These are phyloP conservation scores for Asterophora parasitica DNA, from an alignment of 768 basidiomycete species.

Conservation along the genomic window DNA sequence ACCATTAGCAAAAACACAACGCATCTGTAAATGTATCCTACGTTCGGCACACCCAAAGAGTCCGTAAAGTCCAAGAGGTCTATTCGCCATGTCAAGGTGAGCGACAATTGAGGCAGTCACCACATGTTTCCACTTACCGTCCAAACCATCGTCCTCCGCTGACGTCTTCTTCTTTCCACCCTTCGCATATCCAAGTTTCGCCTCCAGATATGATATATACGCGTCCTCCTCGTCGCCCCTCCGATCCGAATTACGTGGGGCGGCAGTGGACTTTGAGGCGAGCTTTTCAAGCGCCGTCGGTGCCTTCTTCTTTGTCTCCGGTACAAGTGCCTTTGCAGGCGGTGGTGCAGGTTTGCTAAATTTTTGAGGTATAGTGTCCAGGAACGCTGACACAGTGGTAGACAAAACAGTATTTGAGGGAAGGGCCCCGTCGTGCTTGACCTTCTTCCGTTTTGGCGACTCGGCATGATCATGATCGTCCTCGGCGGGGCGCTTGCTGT, in stretches of 20 bases:
- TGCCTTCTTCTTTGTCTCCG: slow-evolving; percentile 10
- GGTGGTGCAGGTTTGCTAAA: neutral
- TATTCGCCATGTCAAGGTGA: slow-evolving; percentile 17
- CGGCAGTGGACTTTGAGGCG: slow-evolving; percentile 10
- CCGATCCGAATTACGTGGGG: slow-evolving; percentile 14
- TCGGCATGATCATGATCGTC: slow-evolving; percentile 45
- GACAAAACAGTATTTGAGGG: neutral
- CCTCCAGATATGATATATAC: slow-evolving; percentile 82
- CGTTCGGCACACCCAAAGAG: slow-evolving; percentile 23
- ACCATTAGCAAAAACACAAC: slow-evolving; percentile 8
- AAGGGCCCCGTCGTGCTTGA: slow-evolving; percentile 20
- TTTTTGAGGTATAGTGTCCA: neutral
- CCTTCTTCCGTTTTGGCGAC: slow-evolving; percentile 48
- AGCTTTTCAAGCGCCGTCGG: slow-evolving; percentile 33
- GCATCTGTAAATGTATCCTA: slow-evolving; percentile 1
- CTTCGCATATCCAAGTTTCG: slow-evolving; percentile 58
- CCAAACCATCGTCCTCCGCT: slow-evolving; percentile 74
- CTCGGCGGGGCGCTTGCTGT: slow-evolving; percentile 33
- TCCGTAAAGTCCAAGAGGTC: slow-evolving; percentile 54
- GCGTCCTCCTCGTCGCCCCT: slow-evolving; percentile 71
- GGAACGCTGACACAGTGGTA: neutral
- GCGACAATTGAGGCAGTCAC: neutral
- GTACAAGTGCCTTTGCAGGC: slow-evolving; percentile 5
- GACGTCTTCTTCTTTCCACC: slow-evolving; percentile 38
- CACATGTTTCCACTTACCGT: slow-evolving; percentile 46